These are phyloP conservation scores for Sinapis alba DNA, from an alignment of 441 rosid genomes.

Conservation along the genomic window DNA sequence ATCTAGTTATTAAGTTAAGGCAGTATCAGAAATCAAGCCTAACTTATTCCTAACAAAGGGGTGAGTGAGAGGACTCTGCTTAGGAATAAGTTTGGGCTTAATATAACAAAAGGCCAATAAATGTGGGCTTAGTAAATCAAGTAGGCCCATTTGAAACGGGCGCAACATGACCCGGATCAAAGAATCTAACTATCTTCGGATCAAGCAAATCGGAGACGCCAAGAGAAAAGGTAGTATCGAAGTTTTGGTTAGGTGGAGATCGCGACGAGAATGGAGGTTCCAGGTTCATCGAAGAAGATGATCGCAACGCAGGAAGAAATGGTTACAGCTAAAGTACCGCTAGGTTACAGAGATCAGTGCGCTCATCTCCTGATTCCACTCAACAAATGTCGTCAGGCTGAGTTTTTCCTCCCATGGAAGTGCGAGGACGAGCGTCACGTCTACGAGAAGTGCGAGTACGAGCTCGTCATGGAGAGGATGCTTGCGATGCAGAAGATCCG, in stretches of 20 bases:
- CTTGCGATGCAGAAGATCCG: constrained; percentile 98
- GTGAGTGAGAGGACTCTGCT: not conserved
- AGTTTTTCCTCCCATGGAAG: constrained; percentile 95
- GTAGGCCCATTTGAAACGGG: not conserved
- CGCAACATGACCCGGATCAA: not conserved
- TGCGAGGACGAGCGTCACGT: constrained; percentile 91
- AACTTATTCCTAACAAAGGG: too few species aligned
- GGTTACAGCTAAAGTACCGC: constrained; percentile 74
- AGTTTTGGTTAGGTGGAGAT: constrained; percentile 8
- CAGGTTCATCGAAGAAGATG: constrained; percentile 96
- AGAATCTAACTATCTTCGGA: constrained; percentile 12
- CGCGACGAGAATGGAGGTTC: constrained; percentile 61
- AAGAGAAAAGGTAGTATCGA: not conserved
- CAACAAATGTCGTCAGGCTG: constrained; percentile 95
- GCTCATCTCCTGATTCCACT: constrained; percentile 93
- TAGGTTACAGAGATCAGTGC: constrained; percentile 91
- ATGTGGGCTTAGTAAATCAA: not conserved
- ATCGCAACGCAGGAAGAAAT: constrained; percentile 92
- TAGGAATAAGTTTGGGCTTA: not conserved
- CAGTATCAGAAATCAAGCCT: too few species aligned
- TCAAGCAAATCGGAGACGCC: constrained; percentile 23
- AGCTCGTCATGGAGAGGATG: constrained; percentile 98
- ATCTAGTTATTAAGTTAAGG: too few species aligned
- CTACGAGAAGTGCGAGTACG: constrained; percentile 98
- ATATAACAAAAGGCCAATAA: not conserved